Conservation (phyloP, 768 basidiomycete species). For the Lactarius indigo region DNA sequence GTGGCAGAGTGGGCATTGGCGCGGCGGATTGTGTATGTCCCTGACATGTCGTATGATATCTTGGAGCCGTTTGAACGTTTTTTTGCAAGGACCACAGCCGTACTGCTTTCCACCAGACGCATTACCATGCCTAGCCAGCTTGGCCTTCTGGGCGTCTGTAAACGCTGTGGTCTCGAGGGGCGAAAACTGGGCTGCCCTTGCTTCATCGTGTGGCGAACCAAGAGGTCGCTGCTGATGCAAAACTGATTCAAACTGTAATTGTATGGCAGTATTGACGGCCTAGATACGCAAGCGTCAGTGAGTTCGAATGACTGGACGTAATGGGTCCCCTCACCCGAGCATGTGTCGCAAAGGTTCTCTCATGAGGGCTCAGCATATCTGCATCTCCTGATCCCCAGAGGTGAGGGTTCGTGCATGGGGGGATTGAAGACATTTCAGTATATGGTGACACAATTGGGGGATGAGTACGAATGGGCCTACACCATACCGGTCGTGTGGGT, state of each 20-base stretch:
- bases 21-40: neutral
- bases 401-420: neutral
- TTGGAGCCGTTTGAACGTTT: neutral
- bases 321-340: neutral
- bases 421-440: neutral
- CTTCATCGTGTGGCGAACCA: neutral
- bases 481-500: too few species aligned
- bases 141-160: neutral
- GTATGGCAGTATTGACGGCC: neutral
- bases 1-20: neutral
- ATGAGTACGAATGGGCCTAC: too few species aligned
- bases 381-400: neutral
- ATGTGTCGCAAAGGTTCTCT: neutral
- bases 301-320: neutral
- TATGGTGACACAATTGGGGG: too few species aligned
- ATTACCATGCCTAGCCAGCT: neutral
- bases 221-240: neutral
- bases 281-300: neutral
- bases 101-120: too few species aligned
- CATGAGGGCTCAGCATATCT: neutral
- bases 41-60: neutral
- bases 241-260: neutral
- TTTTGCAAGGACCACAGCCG: neutral
- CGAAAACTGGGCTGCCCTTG: neutral
- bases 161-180: neutral